These are phyloP conservation scores for Elsinoe arachidis DNA, from an alignment of 2,329 filamentous ascomycete species.

Conservation along the genomic window DNA sequence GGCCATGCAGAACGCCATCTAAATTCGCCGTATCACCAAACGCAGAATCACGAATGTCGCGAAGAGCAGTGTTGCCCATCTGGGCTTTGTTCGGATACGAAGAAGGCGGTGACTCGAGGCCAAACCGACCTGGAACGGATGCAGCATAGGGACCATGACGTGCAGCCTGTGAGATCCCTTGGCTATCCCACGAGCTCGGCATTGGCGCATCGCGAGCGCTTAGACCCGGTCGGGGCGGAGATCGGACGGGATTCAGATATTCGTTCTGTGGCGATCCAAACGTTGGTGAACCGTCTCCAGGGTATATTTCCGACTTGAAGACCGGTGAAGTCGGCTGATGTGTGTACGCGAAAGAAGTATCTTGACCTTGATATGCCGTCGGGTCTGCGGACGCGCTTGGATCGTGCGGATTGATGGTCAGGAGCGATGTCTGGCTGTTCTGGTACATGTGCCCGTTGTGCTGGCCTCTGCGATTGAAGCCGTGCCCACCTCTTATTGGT, in stretches of 20 bases:
- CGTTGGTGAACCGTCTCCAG: conserved; percentile 19
- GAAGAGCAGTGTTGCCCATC: conserved; percentile 35
- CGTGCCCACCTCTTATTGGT: conserved; percentile 32
- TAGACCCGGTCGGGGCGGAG: conserved; percentile 56
- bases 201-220: conserved; percentile 89
- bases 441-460: conserved; percentile 12
- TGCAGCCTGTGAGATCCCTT: conserved; percentile 85
- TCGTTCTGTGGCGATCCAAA: conserved; percentile 82
- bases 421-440: conserved; percentile 18
- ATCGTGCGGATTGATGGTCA: conserved; percentile 28
- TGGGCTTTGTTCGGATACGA: conserved; percentile 44
- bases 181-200: conserved; percentile 91
- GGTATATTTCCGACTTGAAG: conserved; percentile 10
- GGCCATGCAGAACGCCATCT: conserved; percentile 30
- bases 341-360: conserved; percentile 2
- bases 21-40: conserved; percentile 51
- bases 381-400: background rate
- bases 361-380: background rate
- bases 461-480: conserved; percentile 14
- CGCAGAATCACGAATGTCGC: conserved; percentile 55
- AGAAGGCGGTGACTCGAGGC: conserved; percentile 73
- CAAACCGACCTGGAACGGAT: conserved; percentile 86
- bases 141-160: conserved; percentile 84
- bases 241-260: conserved; percentile 62
- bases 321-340: conserved; percentile 8